Percentiles rank a stretch among this genome's conserved stretches.
Conservation (phyloP, 1,139 yeast species). For the Kurtzmaniella quercitrusa region DNA sequence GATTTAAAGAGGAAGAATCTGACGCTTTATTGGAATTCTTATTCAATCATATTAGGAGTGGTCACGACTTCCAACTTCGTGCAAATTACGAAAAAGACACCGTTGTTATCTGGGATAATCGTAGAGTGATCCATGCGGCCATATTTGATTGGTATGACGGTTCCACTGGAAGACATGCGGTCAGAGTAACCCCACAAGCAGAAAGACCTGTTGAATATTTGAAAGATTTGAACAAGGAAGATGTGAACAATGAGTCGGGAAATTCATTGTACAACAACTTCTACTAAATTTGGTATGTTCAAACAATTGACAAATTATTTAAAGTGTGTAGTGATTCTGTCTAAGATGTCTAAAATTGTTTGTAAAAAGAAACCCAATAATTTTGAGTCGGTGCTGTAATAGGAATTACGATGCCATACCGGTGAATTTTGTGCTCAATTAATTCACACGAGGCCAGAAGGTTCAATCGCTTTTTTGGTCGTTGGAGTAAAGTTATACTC, state of each 20-base stretch:
- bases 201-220: conserved; percentile 40
- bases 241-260: conserved; percentile 8
- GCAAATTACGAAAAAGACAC: conserved; percentile 45
- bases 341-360: too few species aligned
- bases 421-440: too few species aligned
- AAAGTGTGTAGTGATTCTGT: too few species aligned
- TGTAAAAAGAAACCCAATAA: too few species aligned
- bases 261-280: background rate
- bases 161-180: conserved; percentile 58
- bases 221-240: conserved; percentile 24
- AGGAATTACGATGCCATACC: too few species aligned
- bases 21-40: conserved; percentile 28
- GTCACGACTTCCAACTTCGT: conserved; percentile 39
- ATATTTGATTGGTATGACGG: conserved; percentile 55
- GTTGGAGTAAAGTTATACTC: too few species aligned
- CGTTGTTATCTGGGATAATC: conserved; percentile 71
- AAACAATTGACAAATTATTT: too few species aligned
- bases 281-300: background rate
- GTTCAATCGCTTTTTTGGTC: too few species aligned
- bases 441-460: too few species aligned
- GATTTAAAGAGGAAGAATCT: conserved; percentile 26
- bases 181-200: conserved; percentile 65
- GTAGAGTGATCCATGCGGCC: conserved; percentile 63
- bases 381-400: too few species aligned
- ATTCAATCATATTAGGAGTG: conserved; percentile 43